These are phyloP conservation scores for Pseudocercospora ulei DNA, from an alignment of 2,329 filamentous ascomycete genomes.

Conservation along the genomic window DNA sequence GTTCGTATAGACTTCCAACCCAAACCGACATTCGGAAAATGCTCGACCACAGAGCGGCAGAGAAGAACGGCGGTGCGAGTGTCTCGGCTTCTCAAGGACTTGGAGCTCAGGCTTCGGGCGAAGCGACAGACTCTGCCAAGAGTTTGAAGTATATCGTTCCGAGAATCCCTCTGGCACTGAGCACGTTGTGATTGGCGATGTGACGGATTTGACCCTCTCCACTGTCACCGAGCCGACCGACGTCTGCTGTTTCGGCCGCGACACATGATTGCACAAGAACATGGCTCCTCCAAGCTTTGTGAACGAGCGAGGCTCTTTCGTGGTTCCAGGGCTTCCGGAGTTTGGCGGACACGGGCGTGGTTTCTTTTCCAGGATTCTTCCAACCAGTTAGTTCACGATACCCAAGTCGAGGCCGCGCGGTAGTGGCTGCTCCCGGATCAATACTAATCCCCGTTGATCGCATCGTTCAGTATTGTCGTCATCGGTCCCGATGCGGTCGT, in stretches of 20 bases:
- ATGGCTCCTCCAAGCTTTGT: constrained; percentile 25
- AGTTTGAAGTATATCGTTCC: constrained; percentile 19
- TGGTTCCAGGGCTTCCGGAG: constrained; percentile 3
- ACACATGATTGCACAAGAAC: constrained; percentile 24
- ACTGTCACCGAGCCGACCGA: constrained; percentile 13
- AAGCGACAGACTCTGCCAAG: background rate
- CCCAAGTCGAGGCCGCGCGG: constrained; percentile 1
- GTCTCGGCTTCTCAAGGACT: constrained; percentile 3
- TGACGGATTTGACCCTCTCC: constrained; percentile 25
- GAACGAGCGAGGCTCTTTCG: constrained; percentile 2
- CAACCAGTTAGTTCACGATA: constrained; percentile 5
- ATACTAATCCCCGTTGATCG: too few relatives aligned
- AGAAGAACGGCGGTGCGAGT: constrained; percentile 3
- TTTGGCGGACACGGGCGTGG: background rate
- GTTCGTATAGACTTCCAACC: constrained; percentile 29
- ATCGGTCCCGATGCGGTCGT: too few relatives aligned
- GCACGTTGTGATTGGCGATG: constrained; percentile 25
- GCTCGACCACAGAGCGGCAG: constrained; percentile 12
- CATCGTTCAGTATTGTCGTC: too few relatives aligned
- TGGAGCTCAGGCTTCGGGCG: constrained; percentile 1
- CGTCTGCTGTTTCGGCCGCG: constrained; percentile 20
- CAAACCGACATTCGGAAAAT: constrained; percentile 17
- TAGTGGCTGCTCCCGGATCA: background rate
- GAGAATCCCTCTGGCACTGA: constrained; percentile 28
- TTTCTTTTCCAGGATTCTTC: background rate